Percentiles rank a stretch among this genome's conserved stretches.
Conservation (phyloP, 2,329 filamentous ascomycete genomes). For the Fusarium nygamai region DNA sequence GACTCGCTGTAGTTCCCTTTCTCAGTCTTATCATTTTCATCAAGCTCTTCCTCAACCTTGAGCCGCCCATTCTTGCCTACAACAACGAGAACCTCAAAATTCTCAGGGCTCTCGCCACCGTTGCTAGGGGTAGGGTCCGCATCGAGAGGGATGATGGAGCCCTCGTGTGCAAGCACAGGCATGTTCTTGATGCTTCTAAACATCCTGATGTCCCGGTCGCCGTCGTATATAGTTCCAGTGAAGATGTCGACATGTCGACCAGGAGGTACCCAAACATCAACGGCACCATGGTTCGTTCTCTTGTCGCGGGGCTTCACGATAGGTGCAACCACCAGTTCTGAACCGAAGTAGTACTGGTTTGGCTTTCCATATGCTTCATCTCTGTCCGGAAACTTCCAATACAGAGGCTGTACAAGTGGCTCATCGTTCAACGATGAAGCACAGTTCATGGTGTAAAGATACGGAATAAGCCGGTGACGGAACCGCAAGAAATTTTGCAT, state of each 20-base stretch:
- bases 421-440: slow-evolving; percentile 55
- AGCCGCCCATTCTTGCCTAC: slow-evolving; percentile 60
- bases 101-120: slow-evolving; percentile 57
- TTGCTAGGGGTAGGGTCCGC: slow-evolving; percentile 53
- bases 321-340: slow-evolving; percentile 64
- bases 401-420: slow-evolving; percentile 69
- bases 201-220: slow-evolving; percentile 61
- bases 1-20: background rate
- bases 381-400: slow-evolving; percentile 65
- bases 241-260: slow-evolving; percentile 67
- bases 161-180: slow-evolving; percentile 65
- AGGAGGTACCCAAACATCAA: slow-evolving; percentile 66
- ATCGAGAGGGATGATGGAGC: slow-evolving; percentile 68
- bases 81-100: slow-evolving; percentile 60
- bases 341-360: slow-evolving; percentile 70
- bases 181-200: slow-evolving; percentile 59
- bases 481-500: slow-evolving; percentile 63
- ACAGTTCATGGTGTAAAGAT: slow-evolving; percentile 67
- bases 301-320: slow-evolving; percentile 62
- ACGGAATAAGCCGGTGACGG: slow-evolving; percentile 68
- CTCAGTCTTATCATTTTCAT: background rate
- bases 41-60: slow-evolving; percentile 58
- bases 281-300: slow-evolving; percentile 57
- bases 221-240: slow-evolving; percentile 66
- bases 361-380: slow-evolving; percentile 65